Conservation (phyloP, 176 grass and related monocot genomes). For the Aegilops sharonensis region DNA sequence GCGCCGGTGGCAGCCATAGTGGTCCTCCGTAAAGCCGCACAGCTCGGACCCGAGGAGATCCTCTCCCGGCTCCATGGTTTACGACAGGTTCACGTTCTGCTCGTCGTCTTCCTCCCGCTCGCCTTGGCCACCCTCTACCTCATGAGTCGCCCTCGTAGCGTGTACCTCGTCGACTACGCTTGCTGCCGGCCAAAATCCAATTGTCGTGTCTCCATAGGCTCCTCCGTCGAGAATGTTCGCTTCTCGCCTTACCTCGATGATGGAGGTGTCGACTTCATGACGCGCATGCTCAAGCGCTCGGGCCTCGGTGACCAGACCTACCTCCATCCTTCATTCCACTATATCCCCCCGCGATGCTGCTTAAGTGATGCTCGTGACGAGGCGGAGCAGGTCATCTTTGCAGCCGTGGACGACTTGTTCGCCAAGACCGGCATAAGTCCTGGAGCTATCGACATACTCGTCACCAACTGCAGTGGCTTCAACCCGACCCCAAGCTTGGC, state of each 20-base stretch:
- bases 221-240: neutral
- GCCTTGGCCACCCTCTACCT: neutral
- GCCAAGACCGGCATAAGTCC: no score
- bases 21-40: neutral
- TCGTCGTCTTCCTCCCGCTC: neutral
- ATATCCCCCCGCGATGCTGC: no score
- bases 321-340: no score
- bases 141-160: neutral
- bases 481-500: no score
- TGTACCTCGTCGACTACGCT: constrained; percentile 45
- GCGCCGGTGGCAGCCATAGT: neutral
- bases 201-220: neutral
- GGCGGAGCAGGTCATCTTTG: no score
- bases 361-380: no score
- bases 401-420: no score
- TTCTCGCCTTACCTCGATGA: neutral
- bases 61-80: neutral
- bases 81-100: neutral
- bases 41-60: neutral
- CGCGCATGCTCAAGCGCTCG: no score
- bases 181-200: constrained; percentile 15
- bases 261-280: neutral
- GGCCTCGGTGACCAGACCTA: no score
- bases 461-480: no score
- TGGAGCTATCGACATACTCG: no score